Evolutionary conservation across 129 eudicot genomes (phyloP), one percentile per base, ranked within the genome.

Genomic region (Flaveria trinervia): DNA sequence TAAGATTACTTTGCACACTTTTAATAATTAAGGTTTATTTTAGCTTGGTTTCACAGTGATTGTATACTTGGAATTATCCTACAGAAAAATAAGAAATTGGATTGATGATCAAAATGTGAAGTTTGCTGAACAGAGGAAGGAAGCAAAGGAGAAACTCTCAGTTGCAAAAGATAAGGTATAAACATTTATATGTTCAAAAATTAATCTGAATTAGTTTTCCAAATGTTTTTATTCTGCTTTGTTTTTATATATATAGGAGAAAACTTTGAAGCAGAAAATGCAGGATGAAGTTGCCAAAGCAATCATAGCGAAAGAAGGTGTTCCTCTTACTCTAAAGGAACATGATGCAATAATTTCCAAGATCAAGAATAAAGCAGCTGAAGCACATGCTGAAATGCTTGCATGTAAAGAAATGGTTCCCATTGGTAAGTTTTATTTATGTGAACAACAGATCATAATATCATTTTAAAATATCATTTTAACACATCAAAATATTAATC

Each of bases 61-160:
- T 49, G 9, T 16, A 65, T 54, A 26, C 41, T 43, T 81, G 71
- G 60, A 46, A 12, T 52, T 41, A 16, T 15, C 50, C 23, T 52
- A 44, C 83, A 94, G 97, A 62, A 86, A 82, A 84, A 5, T 91
- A 78, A 88, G 99, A 83, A 81, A 41, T 15, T 94, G 97, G 96
- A 88, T 92, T 12, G 88, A 88, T 13, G 83, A 85, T 5, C 85
- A 87, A 74, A 86, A 81, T 75, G 68, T 51, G 26, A 85, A 80
- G 71, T 65, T 80, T 84, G 87, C 77, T 65, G 87, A 80, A 81
- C 84, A 73, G 79, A 82, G 50, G 49, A 92, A 83, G 84, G 87
- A 87, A 85, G 88, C 86, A 26, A 89, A 60, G 72, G 85, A 82
- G 57, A 84, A 71, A 43, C 84, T 85, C 67, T 30, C 67, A 74